Evolutionary conservation across 2,329 filamentous ascomycete species (phyloP).

Genomic region (Aureobasidium sp.): DNA sequence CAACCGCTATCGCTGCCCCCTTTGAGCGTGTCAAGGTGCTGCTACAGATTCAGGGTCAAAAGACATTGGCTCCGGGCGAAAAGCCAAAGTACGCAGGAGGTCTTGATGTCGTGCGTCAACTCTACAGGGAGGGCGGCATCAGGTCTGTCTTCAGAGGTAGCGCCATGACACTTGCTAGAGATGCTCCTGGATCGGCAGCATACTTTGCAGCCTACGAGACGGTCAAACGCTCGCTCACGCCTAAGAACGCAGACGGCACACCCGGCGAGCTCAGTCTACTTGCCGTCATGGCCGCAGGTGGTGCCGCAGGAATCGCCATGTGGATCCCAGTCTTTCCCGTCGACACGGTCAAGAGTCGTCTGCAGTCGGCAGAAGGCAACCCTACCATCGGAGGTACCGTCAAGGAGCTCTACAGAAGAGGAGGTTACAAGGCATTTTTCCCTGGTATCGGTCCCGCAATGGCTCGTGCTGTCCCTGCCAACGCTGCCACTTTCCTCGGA

Average conservation of each 20-base stretch:
- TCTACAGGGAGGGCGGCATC: constrained; percentile 86
- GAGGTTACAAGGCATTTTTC: constrained; percentile 90
- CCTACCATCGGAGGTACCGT: constrained; percentile 76
- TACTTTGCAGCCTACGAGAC: constrained; percentile 98
- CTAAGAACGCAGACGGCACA: constrained; percentile 68
- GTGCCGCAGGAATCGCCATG: constrained; percentile 91
- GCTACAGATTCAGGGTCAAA: constrained; percentile 93
- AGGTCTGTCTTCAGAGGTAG: constrained; percentile 88
- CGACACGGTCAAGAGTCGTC: constrained; percentile 88
- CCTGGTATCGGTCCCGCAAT: constrained; percentile 91
- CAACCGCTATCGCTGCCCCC: constrained; percentile 96
- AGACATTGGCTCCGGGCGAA: constrained; percentile 74
- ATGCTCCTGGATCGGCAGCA: constrained; percentile 85
- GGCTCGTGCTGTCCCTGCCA: constrained; percentile 87
- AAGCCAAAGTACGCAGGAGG: constrained; percentile 88
- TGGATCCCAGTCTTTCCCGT: constrained; percentile 91
- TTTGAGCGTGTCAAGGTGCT: constrained; percentile 99
- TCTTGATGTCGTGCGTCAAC: constrained; percentile 81
- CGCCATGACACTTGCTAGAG: constrained; percentile 83
- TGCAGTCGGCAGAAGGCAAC: constrained; percentile 86
- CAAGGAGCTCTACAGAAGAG: constrained; percentile 70
- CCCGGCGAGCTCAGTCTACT: constrained; percentile 68
- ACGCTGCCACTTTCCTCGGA: constrained; percentile 88
- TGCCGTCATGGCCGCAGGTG: constrained; percentile 70
- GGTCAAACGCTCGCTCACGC: constrained; percentile 81